Evolutionary conservation across 345 rosid species (phyloP).

Genomic region (Linum usitatissimum): DNA sequence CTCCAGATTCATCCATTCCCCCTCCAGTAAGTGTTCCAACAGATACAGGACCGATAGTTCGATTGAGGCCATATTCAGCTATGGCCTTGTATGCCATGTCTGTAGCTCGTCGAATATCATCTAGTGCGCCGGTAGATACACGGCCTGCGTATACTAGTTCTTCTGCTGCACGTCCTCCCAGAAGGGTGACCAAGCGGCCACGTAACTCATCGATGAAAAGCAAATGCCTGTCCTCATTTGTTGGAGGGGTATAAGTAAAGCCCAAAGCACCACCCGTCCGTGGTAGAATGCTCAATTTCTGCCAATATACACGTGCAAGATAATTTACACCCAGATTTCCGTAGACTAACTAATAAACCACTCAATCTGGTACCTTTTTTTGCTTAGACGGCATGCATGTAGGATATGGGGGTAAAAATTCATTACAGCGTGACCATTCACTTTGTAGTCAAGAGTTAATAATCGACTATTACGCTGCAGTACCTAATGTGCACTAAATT

Average conservation of each 20-base stretch:
- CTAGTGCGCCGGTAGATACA: conserved; percentile 77
- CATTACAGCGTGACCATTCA: too few species aligned
- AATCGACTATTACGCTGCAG: too few species aligned
- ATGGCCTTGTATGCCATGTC: conserved; percentile 94
- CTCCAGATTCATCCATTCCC: conserved; percentile 73
- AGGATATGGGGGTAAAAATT: too few species aligned
- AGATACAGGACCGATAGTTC: conserved; percentile 75
- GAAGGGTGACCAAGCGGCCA: conserved; percentile 92
- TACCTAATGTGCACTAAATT: too few species aligned
- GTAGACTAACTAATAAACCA: not conserved
- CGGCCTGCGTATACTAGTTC: conserved; percentile 84
- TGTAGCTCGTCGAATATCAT: conserved; percentile 90
- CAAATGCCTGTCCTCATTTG: conserved; percentile 78
- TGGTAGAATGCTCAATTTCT: conserved; percentile 97
- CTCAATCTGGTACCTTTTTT: not conserved
- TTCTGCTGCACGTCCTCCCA: conserved; percentile 99
- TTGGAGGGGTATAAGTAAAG: conserved; percentile 75
- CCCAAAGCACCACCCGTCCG: conserved; percentile 97
- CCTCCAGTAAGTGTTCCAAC: conserved; percentile 76
- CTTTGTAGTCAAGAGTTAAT: too few species aligned
- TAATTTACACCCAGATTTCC: not conserved
- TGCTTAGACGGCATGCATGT: too few species aligned
- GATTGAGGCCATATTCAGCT: conserved; percentile 95
- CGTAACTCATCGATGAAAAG: conserved; percentile 87
- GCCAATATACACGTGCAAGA: conserved; percentile 11